Conservation (phyloP, 352 stramenopile genomes). For the Discostella stelligera region DNA sequence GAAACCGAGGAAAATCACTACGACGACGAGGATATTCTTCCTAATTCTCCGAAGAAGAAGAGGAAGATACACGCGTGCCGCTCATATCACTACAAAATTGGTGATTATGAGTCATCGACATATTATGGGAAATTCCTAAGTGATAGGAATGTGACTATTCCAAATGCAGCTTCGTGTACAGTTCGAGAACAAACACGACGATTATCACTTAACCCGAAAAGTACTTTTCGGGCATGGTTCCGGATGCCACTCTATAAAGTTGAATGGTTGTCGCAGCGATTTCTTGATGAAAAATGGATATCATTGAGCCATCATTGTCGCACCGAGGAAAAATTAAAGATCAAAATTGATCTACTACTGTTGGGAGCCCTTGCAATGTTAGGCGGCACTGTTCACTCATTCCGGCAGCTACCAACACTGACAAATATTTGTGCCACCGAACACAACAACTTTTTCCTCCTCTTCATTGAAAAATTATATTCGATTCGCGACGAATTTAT, state of each 20-base stretch:
- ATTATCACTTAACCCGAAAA: not conserved
- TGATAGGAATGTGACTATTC: not conserved
- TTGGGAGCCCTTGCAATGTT: slow-evolving; percentile 18
- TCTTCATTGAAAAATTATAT: slow-evolving; percentile 34
- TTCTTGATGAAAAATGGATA: slow-evolving; percentile 25
- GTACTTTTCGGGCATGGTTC: slow-evolving; percentile 17
- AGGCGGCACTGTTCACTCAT: slow-evolving; percentile 3
- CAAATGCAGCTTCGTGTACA: not conserved
- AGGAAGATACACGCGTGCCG: not conserved
- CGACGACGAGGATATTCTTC: too few species aligned
- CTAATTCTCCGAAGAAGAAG: too few species aligned
- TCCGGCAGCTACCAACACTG: slow-evolving; percentile 8
- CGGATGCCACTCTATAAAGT: slow-evolving; percentile 22
- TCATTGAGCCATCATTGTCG: slow-evolving; percentile 15
- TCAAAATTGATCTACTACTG: slow-evolving; percentile 28
- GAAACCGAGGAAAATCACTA: too few species aligned
- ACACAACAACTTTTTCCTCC: slow-evolving; percentile 30
- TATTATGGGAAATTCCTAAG: not conserved
- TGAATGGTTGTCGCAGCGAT: slow-evolving; percentile 7
- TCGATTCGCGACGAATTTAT: slow-evolving; percentile 24
- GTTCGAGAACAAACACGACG: not conserved
- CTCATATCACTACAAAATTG: slow-evolving; percentile 9
- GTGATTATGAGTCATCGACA: not conserved
- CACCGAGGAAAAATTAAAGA: not conserved
- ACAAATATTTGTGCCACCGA: slow-evolving; percentile 22